Evolutionary conservation across 495 filamentous ascomycete genomes (phyloP), one percentile per base, ranked within the genome.

Genomic region (Cudoniella acicularis): DNA sequence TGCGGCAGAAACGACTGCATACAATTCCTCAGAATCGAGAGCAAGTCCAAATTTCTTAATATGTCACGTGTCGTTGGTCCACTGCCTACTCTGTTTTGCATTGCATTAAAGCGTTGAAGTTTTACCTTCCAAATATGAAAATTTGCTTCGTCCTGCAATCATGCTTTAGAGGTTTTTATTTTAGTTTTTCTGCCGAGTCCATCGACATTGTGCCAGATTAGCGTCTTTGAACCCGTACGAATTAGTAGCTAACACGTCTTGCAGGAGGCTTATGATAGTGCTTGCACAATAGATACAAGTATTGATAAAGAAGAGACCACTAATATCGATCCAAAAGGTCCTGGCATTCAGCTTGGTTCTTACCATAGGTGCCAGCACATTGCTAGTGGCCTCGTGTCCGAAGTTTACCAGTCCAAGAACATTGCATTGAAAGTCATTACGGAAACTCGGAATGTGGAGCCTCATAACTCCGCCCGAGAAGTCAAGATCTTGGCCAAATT

Each of bases 351-450:
- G 9, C 87, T 97, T 64, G 94, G 94, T 6, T 72, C 70, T 26
- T 96, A 93, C 69, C 67, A 65, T 22, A 77, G 84, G 47, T 95
- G 90, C 66, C 75, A 82, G 22, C 86, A 89, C 69, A 72, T 89
- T 63, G 81, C 77, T 52, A 83, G 84, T 56, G 94, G 95, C 22
- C 74, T 94, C 8, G 92, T 91, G 66, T 94, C 94, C 23, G 82
- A 82, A 36, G 85, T 99, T 49, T 98, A 93, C 74, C 63, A 70
- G 52, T 71, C 70, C 63, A 49, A 73, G 43, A 48, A 83, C 9
- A 77, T 87, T 8, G 93, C 94, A n/a, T 73, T 98, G 24, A 98
- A 98, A 70, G 83, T 96, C 45, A 96, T 92, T 11, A 83, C 80
- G 11, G 90, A 91, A 16, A 86, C 87, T 51, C 67, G 77, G 18